Base-by-base conservation (phyloP, 1,284 basidiomycete genomes). In the Hemileia vastatrix region DNA sequence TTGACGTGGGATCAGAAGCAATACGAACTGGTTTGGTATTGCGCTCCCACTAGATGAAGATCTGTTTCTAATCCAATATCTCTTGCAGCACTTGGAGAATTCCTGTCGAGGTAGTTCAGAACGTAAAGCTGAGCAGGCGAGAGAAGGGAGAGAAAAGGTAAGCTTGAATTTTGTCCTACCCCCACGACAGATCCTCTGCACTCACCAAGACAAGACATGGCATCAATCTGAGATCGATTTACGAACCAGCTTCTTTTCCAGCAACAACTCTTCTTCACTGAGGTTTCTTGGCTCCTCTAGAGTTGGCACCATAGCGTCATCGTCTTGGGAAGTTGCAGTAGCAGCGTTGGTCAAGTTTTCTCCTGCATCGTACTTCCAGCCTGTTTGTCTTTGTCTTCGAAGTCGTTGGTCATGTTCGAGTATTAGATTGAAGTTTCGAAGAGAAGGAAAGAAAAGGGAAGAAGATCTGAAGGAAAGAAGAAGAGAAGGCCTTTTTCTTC, bases 41-140 rank as follows among this genome's bases (percentile, higher is more conserved):
- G n/a, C n/a, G n/a, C n/a, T n/a, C n/a, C n/a, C n/a, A n/a, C n/a
- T n/a, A n/a, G n/a, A n/a, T n/a, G n/a, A n/a, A n/a, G n/a, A n/a
- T n/a, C n/a, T n/a, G n/a, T n/a, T n/a, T n/a, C n/a, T n/a, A n/a
- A n/a, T n/a, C n/a, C n/a, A n/a, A n/a, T n/a, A n/a, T n/a, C n/a
- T n/a, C n/a, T n/a, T n/a, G n/a, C n/a, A n/a, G n/a, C n/a, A n/a
- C n/a, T n/a, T n/a, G n/a, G n/a, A n/a, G n/a, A n/a, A n/a, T n/a
- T n/a, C n/a, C n/a, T n/a, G n/a, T n/a, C n/a, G n/a, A n/a, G n/a
- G n/a, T n/a, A n/a, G n/a, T n/a, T n/a, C n/a, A n/a, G n/a, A n/a
- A n/a, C n/a, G n/a, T n/a, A n/a, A n/a, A 82, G 69, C 19, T 82
- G 76, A 68, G 82, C 80, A 68, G 81, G 81, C 77, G 80, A 81